Base-by-base conservation (phyloP, 768 basidiomycete genomes). In the Leucosporidium yakuticum region DNA sequence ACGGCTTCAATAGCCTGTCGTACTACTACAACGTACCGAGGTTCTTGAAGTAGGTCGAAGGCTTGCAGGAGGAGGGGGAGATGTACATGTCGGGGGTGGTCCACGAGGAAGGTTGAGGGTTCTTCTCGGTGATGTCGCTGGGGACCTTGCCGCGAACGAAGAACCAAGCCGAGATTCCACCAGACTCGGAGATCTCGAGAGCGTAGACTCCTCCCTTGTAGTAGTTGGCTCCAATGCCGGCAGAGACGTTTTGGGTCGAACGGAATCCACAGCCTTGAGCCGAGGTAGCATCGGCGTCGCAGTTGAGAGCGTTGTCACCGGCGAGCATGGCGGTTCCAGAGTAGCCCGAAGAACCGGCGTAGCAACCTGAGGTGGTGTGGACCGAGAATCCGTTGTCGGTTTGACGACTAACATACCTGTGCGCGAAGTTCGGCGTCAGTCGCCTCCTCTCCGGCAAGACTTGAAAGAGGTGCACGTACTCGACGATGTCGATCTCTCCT, bases 141-240 rank as follows among this genome's bases (percentile, higher is more conserved):
- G 75, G 75, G 56, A 75, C 58, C 6, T 51, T 17, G 68, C 68
- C 71, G 67, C 82, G 79, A 48, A 76, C 71, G 77, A 83, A 83
- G 79, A 77, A 80, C 80, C 84, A 85, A 64, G 83, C 79, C 48
- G 76, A 76, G 68, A 85, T 81, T 14, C 82, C 84, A 31, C 76
- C 69, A 11, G 65, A 63, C 39, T 44, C 39, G 62, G 79, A 77
- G 76, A 80, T 80, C 60, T 79, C 72, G 69, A 80, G 78, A 27
- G 81, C 82, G 69, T 77, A 83, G 51, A 84, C 81, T 48, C 82
- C 83, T 27, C 81, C 83, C 31, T 78, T 80, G 55, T 76, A 75
- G 29, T 61, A 72, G 77, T 83, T 83, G 76, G 83, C 81, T 25
- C 74, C 77, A 39, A 77, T 78, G 34, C 83, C 82, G 71, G 60